Base-by-base conservation (phyloP, 148 eudicot genomes). In the Heliosperma pusillum region DNA sequence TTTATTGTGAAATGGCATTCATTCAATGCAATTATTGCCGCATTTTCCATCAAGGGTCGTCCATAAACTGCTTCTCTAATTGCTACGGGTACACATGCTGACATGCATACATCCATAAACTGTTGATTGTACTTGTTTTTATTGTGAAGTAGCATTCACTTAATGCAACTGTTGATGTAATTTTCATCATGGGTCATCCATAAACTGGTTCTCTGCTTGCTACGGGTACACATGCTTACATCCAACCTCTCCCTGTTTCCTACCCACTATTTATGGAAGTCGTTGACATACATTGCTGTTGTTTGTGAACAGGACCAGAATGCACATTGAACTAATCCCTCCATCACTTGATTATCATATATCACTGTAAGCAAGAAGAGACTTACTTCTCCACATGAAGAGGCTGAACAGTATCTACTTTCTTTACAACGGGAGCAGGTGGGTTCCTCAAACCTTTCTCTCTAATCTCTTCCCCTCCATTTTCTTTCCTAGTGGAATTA, bases 401-500 rank as follows among this genome's bases (percentile, higher is more conserved):
- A 4, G 74, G 58, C 9, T 47, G 53, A 55, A 71, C 57, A 42
- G 59, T 66, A 72, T 84, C 72, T 69, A 72, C 50, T 77, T 77
- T 79, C 44, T 79, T 78, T 15, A 65, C 36, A 77, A 71, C 82
- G 71, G 80, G 70, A 29, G 11, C 40, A 29, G 63, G 63, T 21
- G 82, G 76, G 42, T 79, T 73, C 67, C 74, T 80, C 52, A 68
- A 79, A 80, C 76, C 80, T 75, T 69, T 82, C 75, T 77, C 86
- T 64, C 56, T 70, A 22, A 25, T 66, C 27, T 77, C 80, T 70
- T 4, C 79, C 19, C 68, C 81, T 65, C 87, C 92, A 86, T 90
- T 85, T 77, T 88, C 92, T 78, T 77, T 85, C 61, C 81, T 80
- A 40, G 66, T 80, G 72, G 74, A 71, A 27, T 30, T 72, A 76